Evolutionary conservation across 2,329 filamentous ascomycete genomes (phyloP), one percentile per base, ranked within the genome.

Genomic region (Penicillium decumbens): DNA sequence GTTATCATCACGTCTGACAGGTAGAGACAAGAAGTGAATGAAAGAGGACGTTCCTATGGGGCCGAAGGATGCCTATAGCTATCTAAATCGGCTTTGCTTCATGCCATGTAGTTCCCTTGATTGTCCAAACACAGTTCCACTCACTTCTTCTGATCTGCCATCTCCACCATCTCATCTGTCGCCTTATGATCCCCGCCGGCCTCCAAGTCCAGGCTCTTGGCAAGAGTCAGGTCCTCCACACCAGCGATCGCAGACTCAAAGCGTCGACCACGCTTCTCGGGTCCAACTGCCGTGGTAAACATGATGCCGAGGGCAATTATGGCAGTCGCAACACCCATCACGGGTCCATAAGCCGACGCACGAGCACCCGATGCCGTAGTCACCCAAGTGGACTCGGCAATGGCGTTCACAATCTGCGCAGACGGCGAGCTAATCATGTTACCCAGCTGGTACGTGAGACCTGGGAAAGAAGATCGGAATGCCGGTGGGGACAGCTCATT

Each of bases 341-440:
- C 80, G 0, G 84, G 86, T 0, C 86, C 87, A 58, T 90, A 90
- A 0, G 84, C 85, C 43, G 87, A 80, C 1, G 82, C 85, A 3
- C 64, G 66, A 48, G 81, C 66, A 3, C 86, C 85, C 8, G 74
- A 72, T 5, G 65, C 63, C 35, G 77, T 74, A 0, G 68, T 80
- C 40, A 89, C 74, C 33, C 77, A 77, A 29, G 76, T 77, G 39
- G 72, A 78, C 62, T 90, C 85, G 1, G 87, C 77, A 43, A 90
- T 77, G 10, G 84, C 85, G 52, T 89, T 89, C 64, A 90, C 84
- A 41, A 91, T 90, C 66, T 90, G 87, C 0, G 87, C 83, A 0
- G 81, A 84, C 13, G 84, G 92, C 4, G 64, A 66, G n/a, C 62
- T 65, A 32, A 65, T 65, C 64, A 66, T 79, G 65, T 91, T 92